Conservation (phyloP, 2,329 filamentous ascomycete species). For the Chaetoscypha palmicola region DNA sequence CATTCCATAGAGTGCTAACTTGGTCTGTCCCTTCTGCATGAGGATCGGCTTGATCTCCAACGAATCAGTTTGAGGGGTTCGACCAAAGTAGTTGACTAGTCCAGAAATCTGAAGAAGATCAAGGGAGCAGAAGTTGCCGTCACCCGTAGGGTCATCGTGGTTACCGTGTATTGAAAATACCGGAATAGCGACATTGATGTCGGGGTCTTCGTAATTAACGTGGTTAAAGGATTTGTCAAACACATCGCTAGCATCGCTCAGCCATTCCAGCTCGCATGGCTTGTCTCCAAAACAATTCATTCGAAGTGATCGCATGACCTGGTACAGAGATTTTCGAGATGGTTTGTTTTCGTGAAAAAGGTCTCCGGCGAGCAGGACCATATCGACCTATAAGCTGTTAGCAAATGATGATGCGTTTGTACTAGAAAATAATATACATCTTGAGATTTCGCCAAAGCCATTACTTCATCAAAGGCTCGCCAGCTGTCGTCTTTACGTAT, state of each 20-base stretch:
- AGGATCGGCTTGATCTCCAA: constrained; percentile 88
- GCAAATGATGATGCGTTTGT: constrained; percentile 2
- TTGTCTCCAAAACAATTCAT: constrained; percentile 94
- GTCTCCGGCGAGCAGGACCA: constrained; percentile 91
- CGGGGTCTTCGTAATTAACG: constrained; percentile 95
- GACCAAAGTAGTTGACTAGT: constrained; percentile 91
- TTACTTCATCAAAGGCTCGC: constrained; percentile 91
- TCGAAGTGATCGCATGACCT: constrained; percentile 90
- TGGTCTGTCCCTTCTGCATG: constrained; percentile 87
- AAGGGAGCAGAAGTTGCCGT: constrained; percentile 84
- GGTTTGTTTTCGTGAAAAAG: constrained; percentile 98
- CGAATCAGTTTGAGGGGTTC: constrained; percentile 85
- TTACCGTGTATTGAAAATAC: constrained; percentile 99
- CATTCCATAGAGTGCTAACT: constrained; percentile 86
- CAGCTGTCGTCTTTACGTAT: constrained; percentile 97
- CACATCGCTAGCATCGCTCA: constrained; percentile 86
- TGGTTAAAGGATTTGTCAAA: constrained; percentile 87
- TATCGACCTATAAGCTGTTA: constrained; percentile 59
- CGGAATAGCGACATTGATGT: constrained; percentile 95
- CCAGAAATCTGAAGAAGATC: constrained; percentile 88
- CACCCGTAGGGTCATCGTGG: constrained; percentile 95
- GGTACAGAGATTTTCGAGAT: constrained; percentile 89
- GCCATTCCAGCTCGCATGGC: constrained; percentile 88
- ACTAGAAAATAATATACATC: constrained; percentile 48
- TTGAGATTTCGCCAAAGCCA: constrained; percentile 75